A percentile compares a stretch with the other conserved stretches of the same genome.
phyloP scores from a whole-genome alignment of 2,329 filamentous ascomycete species.

The Alternaria incomplexa region DNA sequence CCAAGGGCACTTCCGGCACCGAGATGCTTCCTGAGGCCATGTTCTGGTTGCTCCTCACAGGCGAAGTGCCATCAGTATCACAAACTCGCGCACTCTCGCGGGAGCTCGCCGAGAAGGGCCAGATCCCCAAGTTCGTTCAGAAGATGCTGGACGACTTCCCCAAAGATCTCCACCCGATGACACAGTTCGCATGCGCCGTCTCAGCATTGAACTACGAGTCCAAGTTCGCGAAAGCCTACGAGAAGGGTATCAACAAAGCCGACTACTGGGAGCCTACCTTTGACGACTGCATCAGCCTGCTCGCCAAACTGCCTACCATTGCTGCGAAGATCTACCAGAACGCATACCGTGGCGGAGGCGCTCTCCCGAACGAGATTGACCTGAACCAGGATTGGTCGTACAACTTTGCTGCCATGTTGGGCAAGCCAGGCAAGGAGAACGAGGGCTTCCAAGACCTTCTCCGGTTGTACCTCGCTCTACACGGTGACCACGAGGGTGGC shows the following conservation, averaged over 20 bases:
- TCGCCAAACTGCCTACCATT: slow-evolving; percentile 95
- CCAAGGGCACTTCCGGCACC: slow-evolving; percentile 88
- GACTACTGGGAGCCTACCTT: slow-evolving; percentile 99
- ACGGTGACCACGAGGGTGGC: slow-evolving; percentile 97
- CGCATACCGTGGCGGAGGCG: slow-evolving; percentile 74
- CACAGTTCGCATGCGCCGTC: slow-evolving; percentile 93
- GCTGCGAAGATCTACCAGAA: slow-evolving; percentile 98
- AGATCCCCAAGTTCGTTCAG: slow-evolving; percentile 81
- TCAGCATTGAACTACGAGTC: slow-evolving; percentile 96
- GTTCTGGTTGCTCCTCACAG: slow-evolving; percentile 98
- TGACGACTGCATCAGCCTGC: slow-evolving; percentile 89
- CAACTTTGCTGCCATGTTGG: slow-evolving; percentile 97
- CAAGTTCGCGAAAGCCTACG: slow-evolving; percentile 91
- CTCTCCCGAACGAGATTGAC: slow-evolving; percentile 79
- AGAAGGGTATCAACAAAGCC: slow-evolving; percentile 87
- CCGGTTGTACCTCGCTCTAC: slow-evolving; percentile 90
- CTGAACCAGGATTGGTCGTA: slow-evolving; percentile 93
- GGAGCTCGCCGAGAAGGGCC: slow-evolving; percentile 84
- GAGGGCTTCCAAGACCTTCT: slow-evolving; percentile 95
- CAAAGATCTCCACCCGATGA: slow-evolving; percentile 94
- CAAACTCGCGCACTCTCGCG: slow-evolving; percentile 85
- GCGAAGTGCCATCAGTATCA: slow-evolving; percentile 80
- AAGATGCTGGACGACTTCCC: slow-evolving; percentile 92
- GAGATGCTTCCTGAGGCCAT: slow-evolving; percentile 99
- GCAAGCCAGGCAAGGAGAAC: slow-evolving; percentile 85